Evolutionary conservation across 73 alveolate species (phyloP).

Genomic region (Paramecium sexaurelia): DNA sequence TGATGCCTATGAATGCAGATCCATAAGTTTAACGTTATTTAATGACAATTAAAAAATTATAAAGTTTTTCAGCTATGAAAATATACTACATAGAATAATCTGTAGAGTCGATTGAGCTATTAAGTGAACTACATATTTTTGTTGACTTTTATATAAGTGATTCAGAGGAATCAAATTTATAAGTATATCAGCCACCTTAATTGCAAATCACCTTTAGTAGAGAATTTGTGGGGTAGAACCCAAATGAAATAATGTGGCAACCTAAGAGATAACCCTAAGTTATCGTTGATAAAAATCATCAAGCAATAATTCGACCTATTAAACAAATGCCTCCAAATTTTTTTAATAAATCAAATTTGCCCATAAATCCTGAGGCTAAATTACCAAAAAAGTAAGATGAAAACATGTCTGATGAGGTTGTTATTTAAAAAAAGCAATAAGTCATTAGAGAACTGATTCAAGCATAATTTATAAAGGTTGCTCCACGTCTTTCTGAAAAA

Average conservation of each 20-base stretch:
- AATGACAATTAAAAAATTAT: not conserved
- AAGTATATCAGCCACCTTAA: constrained; percentile 2
- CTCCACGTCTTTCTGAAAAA: constrained; percentile 22
- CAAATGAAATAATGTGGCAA: constrained; percentile 35
- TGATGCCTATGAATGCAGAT: not conserved
- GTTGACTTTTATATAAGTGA: not conserved
- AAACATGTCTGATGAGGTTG: not conserved
- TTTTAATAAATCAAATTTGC: not conserved
- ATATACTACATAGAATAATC: constrained; percentile 19
- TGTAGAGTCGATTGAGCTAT: not conserved
- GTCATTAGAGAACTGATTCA: not conserved
- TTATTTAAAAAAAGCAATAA: not conserved
- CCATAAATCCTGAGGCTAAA: not conserved
- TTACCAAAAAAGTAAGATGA: not conserved
- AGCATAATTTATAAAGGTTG: not conserved
- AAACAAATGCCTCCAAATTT: constrained; percentile 2
- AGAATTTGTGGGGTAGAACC: not conserved
- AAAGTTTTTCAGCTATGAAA: not conserved
- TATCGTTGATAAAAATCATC: not conserved
- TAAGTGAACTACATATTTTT: constrained; percentile 36
- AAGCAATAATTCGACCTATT: not conserved
- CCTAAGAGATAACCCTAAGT: constrained; percentile 3
- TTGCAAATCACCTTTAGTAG: not conserved
- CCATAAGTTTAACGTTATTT: not conserved
- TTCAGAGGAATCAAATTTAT: not conserved